Conservation (phyloP, 2,329 filamentous ascomycete genomes). For the Pseudocercospora fijiensis region DNA sequence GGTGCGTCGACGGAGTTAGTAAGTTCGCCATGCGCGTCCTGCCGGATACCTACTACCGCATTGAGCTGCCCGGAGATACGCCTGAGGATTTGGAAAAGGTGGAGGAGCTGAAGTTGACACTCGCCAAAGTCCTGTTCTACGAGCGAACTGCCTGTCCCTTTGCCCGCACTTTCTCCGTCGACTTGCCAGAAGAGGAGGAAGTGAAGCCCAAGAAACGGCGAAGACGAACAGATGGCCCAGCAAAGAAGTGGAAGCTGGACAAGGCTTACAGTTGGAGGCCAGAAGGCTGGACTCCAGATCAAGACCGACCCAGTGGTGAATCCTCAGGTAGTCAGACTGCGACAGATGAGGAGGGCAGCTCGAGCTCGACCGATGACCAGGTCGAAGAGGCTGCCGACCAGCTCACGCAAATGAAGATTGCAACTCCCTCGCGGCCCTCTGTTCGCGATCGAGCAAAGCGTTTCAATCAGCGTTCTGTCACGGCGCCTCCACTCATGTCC, state of each 20-base stretch:
- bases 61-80: constrained; percentile 71
- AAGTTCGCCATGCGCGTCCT: constrained; percentile 86
- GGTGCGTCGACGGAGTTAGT: constrained; percentile 82
- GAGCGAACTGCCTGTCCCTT: constrained; percentile 89
- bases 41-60: constrained; percentile 82
- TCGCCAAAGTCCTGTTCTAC: constrained; percentile 74
- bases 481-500: constrained; percentile 45
- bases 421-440: constrained; percentile 17
- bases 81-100: constrained; percentile 64
- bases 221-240: constrained; percentile 62
- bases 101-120: constrained; percentile 65
- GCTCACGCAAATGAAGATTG: constrained; percentile 20
- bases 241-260: constrained; percentile 52
- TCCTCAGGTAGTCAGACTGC: constrained; percentile 25
- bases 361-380: constrained; percentile 22
- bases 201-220: constrained; percentile 62
- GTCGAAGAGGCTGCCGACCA: constrained; percentile 18
- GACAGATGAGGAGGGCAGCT: constrained; percentile 27
- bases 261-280: constrained; percentile 48
- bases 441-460: constrained; percentile 26
- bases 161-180: constrained; percentile 70
- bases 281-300: constrained; percentile 35
- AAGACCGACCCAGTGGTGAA: constrained; percentile 19
- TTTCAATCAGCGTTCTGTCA: constrained; percentile 36
- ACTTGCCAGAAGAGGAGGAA: constrained; percentile 67